Evolutionary conservation across 805 yeast genomes (phyloP), one percentile per base, ranked within the genome.

Genomic region (Candida succiphila): DNA sequence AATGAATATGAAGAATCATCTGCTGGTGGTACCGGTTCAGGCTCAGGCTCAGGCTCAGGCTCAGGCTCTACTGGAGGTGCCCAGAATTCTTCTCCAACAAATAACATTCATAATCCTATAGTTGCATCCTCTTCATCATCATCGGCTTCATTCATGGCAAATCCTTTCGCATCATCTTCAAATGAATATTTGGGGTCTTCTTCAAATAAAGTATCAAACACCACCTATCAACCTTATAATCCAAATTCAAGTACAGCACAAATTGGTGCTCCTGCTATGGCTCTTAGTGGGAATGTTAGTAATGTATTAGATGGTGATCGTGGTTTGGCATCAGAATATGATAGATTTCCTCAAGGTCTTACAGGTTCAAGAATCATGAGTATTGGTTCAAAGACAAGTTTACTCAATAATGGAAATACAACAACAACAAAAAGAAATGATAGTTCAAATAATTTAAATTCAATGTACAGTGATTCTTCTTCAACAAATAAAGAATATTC

Each of bases 321-420:
- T 7, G 34, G 36, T 23, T 14, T 6, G 5, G 34, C 84, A 4
- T 62, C 73, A 1, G 80, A 71, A 35, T 78, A 61, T 45, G 85
- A 78, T 52, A 62, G 87, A 44, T 80, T 79, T 46, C 88, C 89
- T 4, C 64, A 73, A 18, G 61, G 75, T 40, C 56, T 63, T 13
- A 70, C 73, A 3, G 68, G 68, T 4, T 70, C 79, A 13, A 62
- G 82, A 41, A 73, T 72, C 3, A 67, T 71, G 4, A 75, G 84
- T 4, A 38, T 57, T 4, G 64, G 52, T 27, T 60, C 69, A 5
- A 45, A 48, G 27, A 32, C 52, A 9, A 48, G 52, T 18, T 40
- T 49, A 7, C 24, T 45, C 14, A 37, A 37, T 13, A 23, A 34
- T 19, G 21, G 21, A 18, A 25, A 3, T 8, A 28, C 31, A 18